phyloP scores from a whole-genome alignment of 2,329 filamentous ascomycete species.

The Arthrobotrys conoides region DNA sequence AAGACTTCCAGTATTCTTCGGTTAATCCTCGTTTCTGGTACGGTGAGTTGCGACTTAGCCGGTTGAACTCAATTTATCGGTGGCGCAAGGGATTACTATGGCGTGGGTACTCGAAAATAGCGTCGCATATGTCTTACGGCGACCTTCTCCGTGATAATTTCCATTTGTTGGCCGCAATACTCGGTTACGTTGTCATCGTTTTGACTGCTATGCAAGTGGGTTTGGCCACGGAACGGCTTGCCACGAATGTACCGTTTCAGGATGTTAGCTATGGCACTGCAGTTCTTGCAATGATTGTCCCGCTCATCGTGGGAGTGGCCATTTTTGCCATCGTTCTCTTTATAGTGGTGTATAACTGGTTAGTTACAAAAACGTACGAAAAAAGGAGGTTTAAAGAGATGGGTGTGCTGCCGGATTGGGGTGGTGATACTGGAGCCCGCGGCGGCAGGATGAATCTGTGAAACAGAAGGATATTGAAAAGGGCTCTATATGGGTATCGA shows the following conservation, averaged over 20 bases:
- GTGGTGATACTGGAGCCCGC: background rate
- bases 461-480: background rate
- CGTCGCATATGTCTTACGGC: constrained; percentile 65
- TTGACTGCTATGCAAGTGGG: constrained; percentile 72
- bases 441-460: background rate
- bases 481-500: background rate
- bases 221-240: constrained; percentile 66
- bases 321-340: constrained; percentile 43
- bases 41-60: constrained; percentile 68
- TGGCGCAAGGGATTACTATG: constrained; percentile 64
- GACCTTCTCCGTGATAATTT: constrained; percentile 69
- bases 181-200: constrained; percentile 69
- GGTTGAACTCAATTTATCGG: constrained; percentile 69
- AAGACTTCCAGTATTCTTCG: constrained; percentile 64
- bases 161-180: constrained; percentile 67
- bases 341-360: constrained; percentile 52
- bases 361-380: constrained; percentile 43
- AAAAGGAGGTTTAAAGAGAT: constrained; percentile 46
- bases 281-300: constrained; percentile 62
- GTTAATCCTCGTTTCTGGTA: constrained; percentile 68
- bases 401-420: constrained; percentile 41
- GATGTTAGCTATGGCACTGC: constrained; percentile 63
- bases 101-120: constrained; percentile 63
- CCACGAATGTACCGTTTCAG: constrained; percentile 60
- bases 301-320: constrained; percentile 42